phyloP scores from a whole-genome alignment of 1,139 yeast species.

The Suhomyces taliae region DNA sequence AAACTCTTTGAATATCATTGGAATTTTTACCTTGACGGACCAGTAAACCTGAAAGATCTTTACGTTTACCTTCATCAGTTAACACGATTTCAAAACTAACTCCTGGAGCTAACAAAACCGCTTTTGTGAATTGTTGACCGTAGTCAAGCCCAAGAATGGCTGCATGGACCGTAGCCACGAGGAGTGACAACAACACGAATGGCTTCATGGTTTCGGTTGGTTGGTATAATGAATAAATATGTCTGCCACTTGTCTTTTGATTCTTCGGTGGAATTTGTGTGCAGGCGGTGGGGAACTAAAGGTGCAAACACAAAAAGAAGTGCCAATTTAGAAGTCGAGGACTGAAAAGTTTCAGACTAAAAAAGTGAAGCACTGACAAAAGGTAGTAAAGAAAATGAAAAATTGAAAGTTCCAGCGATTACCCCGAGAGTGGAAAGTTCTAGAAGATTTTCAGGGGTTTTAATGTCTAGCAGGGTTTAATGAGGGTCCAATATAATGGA shows the following conservation, averaged over 20 bases:
- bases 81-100: constrained; percentile 83
- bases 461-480: too few species aligned
- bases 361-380: too few species aligned
- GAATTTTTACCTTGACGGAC: constrained; percentile 44
- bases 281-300: background rate
- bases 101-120: constrained; percentile 88
- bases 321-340: too few species aligned
- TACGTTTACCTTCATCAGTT: constrained; percentile 88
- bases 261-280: background rate
- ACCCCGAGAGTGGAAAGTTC: too few species aligned
- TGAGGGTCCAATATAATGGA: too few species aligned
- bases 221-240: too few species aligned
- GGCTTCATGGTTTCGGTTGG: constrained; percentile 3
- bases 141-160: constrained; percentile 87
- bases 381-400: too few species aligned
- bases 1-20: constrained; percentile 64
- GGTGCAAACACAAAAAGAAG: too few species aligned
- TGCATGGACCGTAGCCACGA: constrained; percentile 26
- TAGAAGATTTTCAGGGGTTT: too few species aligned
- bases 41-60: constrained; percentile 78
- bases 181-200: constrained; percentile 1
- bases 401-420: too few species aligned
- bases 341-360: too few species aligned
- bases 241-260: background rate
- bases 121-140: constrained; percentile 87